Evolutionary conservation across 257 asterid species (phyloP).

Genomic region (Solanum paucissectum): DNA sequence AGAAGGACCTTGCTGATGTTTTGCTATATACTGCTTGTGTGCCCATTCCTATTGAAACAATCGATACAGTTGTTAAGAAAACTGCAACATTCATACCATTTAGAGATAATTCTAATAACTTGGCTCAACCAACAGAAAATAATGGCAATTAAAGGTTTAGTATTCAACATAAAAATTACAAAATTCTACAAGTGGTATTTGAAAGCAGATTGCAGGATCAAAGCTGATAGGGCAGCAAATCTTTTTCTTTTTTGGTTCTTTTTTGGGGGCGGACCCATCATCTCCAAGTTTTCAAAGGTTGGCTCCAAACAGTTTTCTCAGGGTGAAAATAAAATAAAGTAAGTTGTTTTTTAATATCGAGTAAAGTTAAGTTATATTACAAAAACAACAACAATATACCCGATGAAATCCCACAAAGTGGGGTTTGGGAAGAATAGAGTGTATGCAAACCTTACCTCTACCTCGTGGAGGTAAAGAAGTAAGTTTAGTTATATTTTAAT

Average conservation of each 20-base stretch:
- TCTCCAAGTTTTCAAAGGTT: not conserved
- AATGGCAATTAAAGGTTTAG: not conserved
- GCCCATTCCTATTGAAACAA: conserved; percentile 64
- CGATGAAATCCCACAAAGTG: not conserved
- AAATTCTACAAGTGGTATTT: not conserved
- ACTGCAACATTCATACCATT: not conserved
- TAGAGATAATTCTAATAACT: not conserved
- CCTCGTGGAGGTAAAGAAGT: not conserved
- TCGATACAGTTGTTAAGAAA: not conserved
- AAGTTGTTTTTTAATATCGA: not conserved
- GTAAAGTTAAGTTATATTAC: not conserved
- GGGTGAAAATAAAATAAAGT: not conserved
- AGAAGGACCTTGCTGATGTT: conserved; percentile 97
- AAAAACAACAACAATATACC: not conserved
- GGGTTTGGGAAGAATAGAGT: not conserved
- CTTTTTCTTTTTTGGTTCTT: not conserved
- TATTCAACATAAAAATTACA: not conserved
- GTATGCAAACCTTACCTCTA: not conserved
- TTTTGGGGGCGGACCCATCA: not conserved
- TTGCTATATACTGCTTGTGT: conserved; percentile 77
- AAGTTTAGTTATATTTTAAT: not conserved
- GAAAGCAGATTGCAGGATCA: not conserved
- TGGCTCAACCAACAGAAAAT: not conserved
- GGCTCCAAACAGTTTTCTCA: not conserved
- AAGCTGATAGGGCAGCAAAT: not conserved